A percentile compares a stretch with the other conserved stretches of the same genome.
phyloP scores from a whole-genome alignment of 2,329 filamentous ascomycete genomes.

The Fusarium ramigenum region DNA sequence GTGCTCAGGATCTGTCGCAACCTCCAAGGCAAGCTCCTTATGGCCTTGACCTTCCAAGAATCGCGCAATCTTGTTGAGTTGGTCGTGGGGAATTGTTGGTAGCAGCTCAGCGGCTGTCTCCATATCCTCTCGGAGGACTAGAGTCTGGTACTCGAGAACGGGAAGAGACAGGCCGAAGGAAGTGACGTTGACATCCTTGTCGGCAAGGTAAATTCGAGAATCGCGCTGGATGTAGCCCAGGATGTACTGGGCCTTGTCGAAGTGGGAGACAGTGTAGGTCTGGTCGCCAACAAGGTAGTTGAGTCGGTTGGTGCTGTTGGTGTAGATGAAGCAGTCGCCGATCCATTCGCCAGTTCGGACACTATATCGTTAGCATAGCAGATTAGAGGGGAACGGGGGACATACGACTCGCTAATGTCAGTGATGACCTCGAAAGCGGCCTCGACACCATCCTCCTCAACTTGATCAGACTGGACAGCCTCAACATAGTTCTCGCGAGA shows the following conservation, averaged over 20 bases:
- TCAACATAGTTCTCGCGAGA: slow-evolving; percentile 89
- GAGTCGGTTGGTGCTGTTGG: slow-evolving; percentile 92
- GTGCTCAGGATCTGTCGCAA: slow-evolving; percentile 94
- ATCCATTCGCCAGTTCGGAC: slow-evolving; percentile 98
- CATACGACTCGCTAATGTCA: slow-evolving; percentile 88
- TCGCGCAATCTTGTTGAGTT: slow-evolving; percentile 97
- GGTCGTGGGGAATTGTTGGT: slow-evolving; percentile 83
- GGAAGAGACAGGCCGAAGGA: slow-evolving; percentile 91
- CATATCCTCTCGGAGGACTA: slow-evolving; percentile 93
- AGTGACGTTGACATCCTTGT: slow-evolving; percentile 93
- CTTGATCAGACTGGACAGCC: slow-evolving; percentile 81
- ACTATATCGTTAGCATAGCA: slow-evolving; percentile 51
- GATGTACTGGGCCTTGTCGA: slow-evolving; percentile 94
- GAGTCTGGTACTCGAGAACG: slow-evolving; percentile 95
- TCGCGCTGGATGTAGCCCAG: slow-evolving; percentile 95
- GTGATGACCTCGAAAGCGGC: slow-evolving; percentile 96
- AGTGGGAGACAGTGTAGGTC: slow-evolving; percentile 97
- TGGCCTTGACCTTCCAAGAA: slow-evolving; percentile 98
- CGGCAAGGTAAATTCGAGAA: slow-evolving; percentile 91
- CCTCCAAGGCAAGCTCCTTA: slow-evolving; percentile 93
- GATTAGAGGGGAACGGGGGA: background rate
- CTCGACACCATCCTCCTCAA: slow-evolving; percentile 92
- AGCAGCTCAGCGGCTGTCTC: slow-evolving; percentile 90
- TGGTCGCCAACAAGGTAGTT: slow-evolving; percentile 99
- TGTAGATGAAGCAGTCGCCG: slow-evolving; percentile 99